Base-by-base conservation (phyloP, 2,329 filamentous ascomycete species). In the Orbilia quercus region DNA sequence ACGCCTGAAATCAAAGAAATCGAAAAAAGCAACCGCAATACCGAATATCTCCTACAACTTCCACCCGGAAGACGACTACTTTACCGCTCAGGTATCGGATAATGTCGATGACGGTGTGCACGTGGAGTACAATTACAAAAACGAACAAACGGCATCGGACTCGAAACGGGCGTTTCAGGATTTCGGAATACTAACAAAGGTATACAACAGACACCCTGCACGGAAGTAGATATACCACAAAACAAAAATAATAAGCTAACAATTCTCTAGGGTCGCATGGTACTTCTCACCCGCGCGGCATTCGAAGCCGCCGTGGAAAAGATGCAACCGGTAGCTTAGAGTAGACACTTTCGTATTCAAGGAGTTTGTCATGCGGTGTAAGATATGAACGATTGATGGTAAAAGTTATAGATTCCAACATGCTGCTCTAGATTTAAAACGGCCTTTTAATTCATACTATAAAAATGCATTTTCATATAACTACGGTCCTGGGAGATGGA, bases 111-210 rank as follows among this genome's bases (percentile, higher is more conserved):
- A 92, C 1, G 74, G 87, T 40, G 91, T 87, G 12, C 84, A 86
- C 75, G 90, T 88, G 23, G 87, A 85, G 57, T 96, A 89, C 79
- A 86, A 90, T 16, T 96, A 92, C 80, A 90, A 89, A 50, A 94
- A 91, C 80, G 88, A 91, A 74, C 84, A 84, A 69, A 90, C 90
- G 50, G 87, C 89, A 75, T 90, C 92, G 60, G 95, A 99, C 82
- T 92, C 92, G 78, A 97, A 96, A 85, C 85, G 95, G 74, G 91
- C 93, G 0, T 99, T 99, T 82, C 92, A 96, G 81, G 95, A 99
- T 77, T 83, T 92, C 83, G 95, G 95, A 0, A 89, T 99, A 78
- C 90, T 89, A 83, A 88, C 93, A 38, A 87, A 88, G 79, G 95
- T 64, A 9, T 11, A 23, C 50, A n/a, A n/a, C n/a, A n/a, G n/a